phyloP scores from a whole-genome alignment of 495 filamentous ascomycete genomes.

The Aspergillus wentii region DNA sequence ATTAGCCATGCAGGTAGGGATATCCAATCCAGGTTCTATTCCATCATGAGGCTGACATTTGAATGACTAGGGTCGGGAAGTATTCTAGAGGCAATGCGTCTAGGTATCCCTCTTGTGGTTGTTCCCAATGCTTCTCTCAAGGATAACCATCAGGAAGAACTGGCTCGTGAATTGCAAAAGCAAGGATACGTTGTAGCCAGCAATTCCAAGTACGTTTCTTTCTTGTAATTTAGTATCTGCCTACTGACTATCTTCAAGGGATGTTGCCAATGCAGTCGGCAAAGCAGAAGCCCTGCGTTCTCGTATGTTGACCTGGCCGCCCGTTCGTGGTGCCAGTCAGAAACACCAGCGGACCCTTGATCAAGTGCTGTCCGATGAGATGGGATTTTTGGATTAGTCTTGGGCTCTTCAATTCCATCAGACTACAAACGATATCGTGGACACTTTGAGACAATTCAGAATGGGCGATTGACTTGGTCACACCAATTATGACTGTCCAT shows the following conservation, averaged over 20 bases:
- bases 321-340: conserved; percentile 35
- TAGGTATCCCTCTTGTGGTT: conserved; percentile 66
- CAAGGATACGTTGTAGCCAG: conserved; percentile 69
- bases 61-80: conserved; percentile 70
- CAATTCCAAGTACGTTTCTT: conserved; percentile 50
- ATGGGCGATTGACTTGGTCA: too few species aligned
- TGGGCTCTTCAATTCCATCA: too few species aligned
- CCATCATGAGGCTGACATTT: conserved; percentile 5
- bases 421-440: too few species aligned
- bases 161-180: conserved; percentile 65
- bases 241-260: conserved; percentile 22
- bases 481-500: too few species aligned
- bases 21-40: not conserved
- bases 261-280: conserved; percentile 38
- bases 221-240: not conserved
- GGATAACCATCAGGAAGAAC: conserved; percentile 87
- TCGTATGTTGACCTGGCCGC: conserved; percentile 43
- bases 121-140: conserved; percentile 81
- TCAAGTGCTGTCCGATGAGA: conserved; percentile 51
- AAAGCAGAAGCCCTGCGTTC: conserved; percentile 37
- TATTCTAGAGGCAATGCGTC: conserved; percentile 74
- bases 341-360: conserved; percentile 31
- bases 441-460: too few species aligned
- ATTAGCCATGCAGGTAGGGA: conserved; percentile 82
- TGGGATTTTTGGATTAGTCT: conserved; percentile 58